Evolutionary conservation across 192 early-diverging fungal genomes (phyloP).

Genomic region (Coemansia sp.): DNA sequence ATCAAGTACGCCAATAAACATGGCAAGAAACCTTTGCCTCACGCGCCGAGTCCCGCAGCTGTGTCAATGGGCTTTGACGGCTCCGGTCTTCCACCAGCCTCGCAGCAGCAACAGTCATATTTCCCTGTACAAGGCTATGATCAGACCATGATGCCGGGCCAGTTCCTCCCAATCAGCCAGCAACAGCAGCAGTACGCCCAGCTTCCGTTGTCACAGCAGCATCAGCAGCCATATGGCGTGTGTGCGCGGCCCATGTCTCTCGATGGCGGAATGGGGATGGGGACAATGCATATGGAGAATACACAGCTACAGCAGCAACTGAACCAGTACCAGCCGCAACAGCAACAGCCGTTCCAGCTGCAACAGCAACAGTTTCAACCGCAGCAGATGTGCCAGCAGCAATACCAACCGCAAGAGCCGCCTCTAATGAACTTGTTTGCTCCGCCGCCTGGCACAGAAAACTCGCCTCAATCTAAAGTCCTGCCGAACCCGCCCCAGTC

Average conservation of each 20-base stretch:
- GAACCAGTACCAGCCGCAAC: background rate
- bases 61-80: conserved; percentile 2
- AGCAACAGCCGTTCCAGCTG: background rate
- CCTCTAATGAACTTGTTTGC: conserved; percentile 42
- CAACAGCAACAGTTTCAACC: conserved; percentile 7
- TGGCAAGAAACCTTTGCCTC: conserved; percentile 45
- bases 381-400: conserved; percentile 1
- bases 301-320: conserved; percentile 3
- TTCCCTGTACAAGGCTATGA: conserved; percentile 16
- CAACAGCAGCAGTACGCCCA: conserved; percentile 17
- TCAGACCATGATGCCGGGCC: conserved; percentile 47
- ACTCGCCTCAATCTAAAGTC: conserved; percentile 11
- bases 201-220: background rate
- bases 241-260: conserved; percentile 6
- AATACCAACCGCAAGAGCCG: conserved; percentile 22
- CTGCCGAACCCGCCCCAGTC: conserved; percentile 20
- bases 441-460: conserved; percentile 19
- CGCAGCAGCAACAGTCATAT: background rate
- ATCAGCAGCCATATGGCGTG: conserved; percentile 18
- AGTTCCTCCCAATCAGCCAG: conserved; percentile 11
- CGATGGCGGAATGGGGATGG: background rate
- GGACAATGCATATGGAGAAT: background rate
- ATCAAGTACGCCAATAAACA: conserved; percentile 50
- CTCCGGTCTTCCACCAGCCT: background rate
- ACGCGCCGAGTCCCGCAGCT: conserved; percentile 11